phyloP scores from a whole-genome alignment of 2,329 filamentous ascomycete species.

The Cercospora brassicicola region DNA sequence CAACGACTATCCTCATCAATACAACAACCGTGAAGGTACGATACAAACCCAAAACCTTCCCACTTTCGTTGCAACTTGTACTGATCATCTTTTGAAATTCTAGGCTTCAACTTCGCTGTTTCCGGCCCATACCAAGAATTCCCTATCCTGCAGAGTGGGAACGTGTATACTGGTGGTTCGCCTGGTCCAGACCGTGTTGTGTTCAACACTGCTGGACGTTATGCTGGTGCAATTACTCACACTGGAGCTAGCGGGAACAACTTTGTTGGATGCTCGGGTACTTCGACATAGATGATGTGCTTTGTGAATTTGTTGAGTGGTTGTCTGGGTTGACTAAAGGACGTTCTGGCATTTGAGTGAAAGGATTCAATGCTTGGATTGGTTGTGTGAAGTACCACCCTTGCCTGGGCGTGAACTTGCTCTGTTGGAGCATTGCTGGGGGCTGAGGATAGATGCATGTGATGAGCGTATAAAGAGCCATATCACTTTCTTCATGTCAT shows the following conservation, averaged over 20 bases:
- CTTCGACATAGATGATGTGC: constrained; percentile 16
- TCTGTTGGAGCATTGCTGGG: neutral
- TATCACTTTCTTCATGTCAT: neutral
- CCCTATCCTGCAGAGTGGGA: constrained; percentile 52
- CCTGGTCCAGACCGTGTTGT: constrained; percentile 68
- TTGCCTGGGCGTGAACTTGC: neutral
- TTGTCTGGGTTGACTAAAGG: neutral
- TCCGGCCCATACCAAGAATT: constrained; percentile 64
- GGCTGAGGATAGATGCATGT: neutral
- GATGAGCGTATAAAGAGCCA: neutral
- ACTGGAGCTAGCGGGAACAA: constrained; percentile 67
- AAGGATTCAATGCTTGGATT: neutral
- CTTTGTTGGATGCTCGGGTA: constrained; percentile 63
- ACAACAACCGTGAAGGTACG: constrained; percentile 29
- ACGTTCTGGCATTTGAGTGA: neutral
- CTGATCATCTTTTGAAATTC: neutral
- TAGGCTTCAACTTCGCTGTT: constrained; percentile 58
- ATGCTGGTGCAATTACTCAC: constrained; percentile 68
- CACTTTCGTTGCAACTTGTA: too few relatives aligned
- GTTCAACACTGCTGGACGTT: constrained; percentile 58
- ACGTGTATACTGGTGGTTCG: constrained; percentile 58
- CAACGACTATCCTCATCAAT: constrained; percentile 38
- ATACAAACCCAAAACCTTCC: too few relatives aligned
- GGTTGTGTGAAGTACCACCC: neutral
- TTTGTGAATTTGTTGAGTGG: too few relatives aligned